Evolutionary conservation across 2,329 filamentous ascomycete species (phyloP), one percentile per base, ranked within the genome.

Genomic region (Penicillium janthinellum): DNA sequence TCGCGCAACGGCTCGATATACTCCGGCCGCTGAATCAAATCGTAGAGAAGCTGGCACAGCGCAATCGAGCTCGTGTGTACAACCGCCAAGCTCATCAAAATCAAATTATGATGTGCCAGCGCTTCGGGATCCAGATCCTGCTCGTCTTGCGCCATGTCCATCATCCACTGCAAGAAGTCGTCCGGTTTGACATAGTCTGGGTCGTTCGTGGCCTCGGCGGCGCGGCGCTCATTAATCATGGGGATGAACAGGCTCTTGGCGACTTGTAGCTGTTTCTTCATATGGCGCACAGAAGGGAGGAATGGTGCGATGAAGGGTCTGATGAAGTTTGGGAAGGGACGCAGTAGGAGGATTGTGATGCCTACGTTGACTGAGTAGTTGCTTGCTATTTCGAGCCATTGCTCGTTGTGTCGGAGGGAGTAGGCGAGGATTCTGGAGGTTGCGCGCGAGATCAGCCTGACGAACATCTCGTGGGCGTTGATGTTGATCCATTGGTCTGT

Each of bases 21-120:
- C 34, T 85, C 79, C 0, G 83, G 84, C 35, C 77, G 71, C 1
- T 78, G 72, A 0, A 81, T 79, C 1, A 88, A 67, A 63, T 83
- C 81, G 64, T 82, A 85, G 20, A 87, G 75, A 56, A 78, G 56
- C 77, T 84, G 71, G 5, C 67, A 71, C 57, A 73, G 59, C 1
- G 68, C 62, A 59, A 71, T 70, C 0, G 71, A 65, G 31, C 67
- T 71, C 5, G 71, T 73, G 41, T 73, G 70, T 5, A 70, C 62
- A 31, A 71, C 64, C 1, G 68, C 69, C 48, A 73, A 42, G 48
- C 66, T 69, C 39, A 70, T 69, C 14, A 72, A 52, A 8, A 69
- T 58, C 39, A 73, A 56, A 45, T 72, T 58, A 35, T 67, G 67
- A 44, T 71, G 67, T 1, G 71, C 67, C 34, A 73, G 56, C 5